These are phyloP conservation scores for Populus euphratica DNA, from an alignment of 345 rosid genomes.

Conservation along the genomic window DNA sequence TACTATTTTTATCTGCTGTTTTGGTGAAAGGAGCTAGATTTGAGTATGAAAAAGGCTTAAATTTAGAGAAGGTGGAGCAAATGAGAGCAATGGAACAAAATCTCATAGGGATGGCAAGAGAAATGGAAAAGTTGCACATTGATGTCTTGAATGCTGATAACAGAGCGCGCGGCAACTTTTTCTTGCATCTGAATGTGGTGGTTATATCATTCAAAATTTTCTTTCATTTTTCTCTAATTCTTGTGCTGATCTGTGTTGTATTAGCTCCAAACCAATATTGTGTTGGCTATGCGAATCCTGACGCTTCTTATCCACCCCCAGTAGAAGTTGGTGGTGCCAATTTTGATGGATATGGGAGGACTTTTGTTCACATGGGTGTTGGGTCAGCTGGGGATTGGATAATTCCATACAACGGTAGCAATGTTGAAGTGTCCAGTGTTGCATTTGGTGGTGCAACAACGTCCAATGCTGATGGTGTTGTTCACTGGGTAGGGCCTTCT, in stretches of 20 bases:
- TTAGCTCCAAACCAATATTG: constrained; percentile 31
- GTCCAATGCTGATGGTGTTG: constrained; percentile 17
- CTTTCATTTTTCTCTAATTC: background rate
- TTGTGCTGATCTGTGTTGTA: constrained; percentile 8
- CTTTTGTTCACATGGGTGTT: constrained; percentile 21
- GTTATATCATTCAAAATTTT: background rate
- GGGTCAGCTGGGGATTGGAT: constrained; percentile 19
- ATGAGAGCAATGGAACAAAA: constrained; percentile 61
- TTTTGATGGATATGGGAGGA: constrained; percentile 30
- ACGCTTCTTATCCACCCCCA: constrained; percentile 24
- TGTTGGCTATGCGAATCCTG: constrained; percentile 21
- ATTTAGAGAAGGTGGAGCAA: constrained; percentile 58
- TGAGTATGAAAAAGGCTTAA: constrained; percentile 59
- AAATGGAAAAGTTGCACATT: constrained; percentile 54
- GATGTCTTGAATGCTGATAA: constrained; percentile 45
- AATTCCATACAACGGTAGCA: constrained; percentile 21
- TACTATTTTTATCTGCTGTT: constrained; percentile 6
- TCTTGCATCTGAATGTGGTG: constrained; percentile 1
- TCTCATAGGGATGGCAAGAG: constrained; percentile 58
- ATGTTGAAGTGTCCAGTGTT: constrained; percentile 14
- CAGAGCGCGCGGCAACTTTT: constrained; percentile 36
- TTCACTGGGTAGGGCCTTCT: constrained; percentile 23
- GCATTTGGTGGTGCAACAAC: constrained; percentile 7
- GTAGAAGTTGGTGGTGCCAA: constrained; percentile 4
- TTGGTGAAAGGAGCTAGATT: constrained; percentile 49